These are phyloP conservation scores for Neonectria ditissima DNA, from an alignment of 2,329 filamentous ascomycete genomes.

Conservation along the genomic window DNA sequence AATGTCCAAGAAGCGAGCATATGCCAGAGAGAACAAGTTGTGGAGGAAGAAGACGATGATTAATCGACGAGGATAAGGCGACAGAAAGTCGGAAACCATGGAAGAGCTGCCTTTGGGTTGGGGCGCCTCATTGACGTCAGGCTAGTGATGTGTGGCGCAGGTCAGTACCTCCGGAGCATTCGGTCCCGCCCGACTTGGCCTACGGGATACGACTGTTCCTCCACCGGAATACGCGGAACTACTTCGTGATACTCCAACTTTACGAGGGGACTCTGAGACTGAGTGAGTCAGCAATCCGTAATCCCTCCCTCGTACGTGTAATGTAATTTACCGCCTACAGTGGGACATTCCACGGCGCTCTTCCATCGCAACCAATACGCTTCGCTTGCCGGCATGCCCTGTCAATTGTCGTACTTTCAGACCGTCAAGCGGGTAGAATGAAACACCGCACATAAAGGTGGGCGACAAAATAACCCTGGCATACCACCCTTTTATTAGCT, in stretches of 20 bases:
- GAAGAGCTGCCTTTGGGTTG: constrained; percentile 10
- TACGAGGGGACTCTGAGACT: too few relatives aligned
- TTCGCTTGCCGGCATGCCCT: background rate
- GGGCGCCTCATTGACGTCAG: constrained; percentile 32
- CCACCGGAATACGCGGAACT: constrained; percentile 7
- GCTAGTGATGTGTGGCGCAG: constrained; percentile 14
- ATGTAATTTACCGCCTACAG: background rate
- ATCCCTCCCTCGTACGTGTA: too few relatives aligned
- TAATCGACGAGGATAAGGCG: constrained; percentile 4
- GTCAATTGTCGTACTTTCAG: too few relatives aligned
- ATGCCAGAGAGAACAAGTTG: background rate
- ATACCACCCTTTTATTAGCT: too few relatives aligned
- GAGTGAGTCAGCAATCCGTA: background rate
- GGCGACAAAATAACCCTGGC: too few relatives aligned
- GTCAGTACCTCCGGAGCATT: background rate
- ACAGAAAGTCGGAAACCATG: constrained; percentile 11
- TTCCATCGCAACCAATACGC: background rate
- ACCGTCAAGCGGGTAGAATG: too few relatives aligned
- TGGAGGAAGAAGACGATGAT: background rate
- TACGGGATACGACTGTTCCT: background rate
- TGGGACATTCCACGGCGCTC: background rate
- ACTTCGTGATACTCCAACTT: too few relatives aligned
- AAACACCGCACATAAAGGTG: too few relatives aligned
- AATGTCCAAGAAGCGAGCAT: background rate
- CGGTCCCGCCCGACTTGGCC: constrained; percentile 5